A percentile compares a stretch with the other conserved stretches of the same genome.
Evolutionary conservation across 108 stramenopile species (phyloP).

Genomic region (Parietichytrium sp.): DNA sequence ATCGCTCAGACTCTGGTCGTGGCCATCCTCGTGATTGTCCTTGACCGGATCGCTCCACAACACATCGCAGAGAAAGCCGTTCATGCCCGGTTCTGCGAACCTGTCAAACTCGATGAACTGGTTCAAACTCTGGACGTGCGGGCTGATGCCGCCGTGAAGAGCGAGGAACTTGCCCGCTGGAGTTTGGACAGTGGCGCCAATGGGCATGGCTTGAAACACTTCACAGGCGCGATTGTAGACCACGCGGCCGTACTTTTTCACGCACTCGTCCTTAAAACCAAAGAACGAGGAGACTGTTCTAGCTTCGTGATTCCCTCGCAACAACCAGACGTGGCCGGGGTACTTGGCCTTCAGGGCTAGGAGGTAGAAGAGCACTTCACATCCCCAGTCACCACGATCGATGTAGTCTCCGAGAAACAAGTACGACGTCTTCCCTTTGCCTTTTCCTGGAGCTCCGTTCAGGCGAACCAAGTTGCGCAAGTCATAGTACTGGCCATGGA

Average conservation of each 20-base stretch:
- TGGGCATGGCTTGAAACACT: slow-evolving; percentile 56
- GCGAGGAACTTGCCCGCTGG: slow-evolving; percentile 50
- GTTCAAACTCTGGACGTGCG: slow-evolving; percentile 46
- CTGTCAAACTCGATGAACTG: slow-evolving; percentile 57
- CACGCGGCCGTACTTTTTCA: slow-evolving; percentile 57
- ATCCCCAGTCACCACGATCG: slow-evolving; percentile 57
- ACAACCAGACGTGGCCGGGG: slow-evolving; percentile 50
- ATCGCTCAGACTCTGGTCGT: slow-evolving; percentile 43
- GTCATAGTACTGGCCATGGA: slow-evolving; percentile 62
- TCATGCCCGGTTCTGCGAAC: slow-evolving; percentile 57
- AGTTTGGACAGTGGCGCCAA: slow-evolving; percentile 54
- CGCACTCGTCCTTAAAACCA: slow-evolving; percentile 64
- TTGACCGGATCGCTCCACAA: slow-evolving; percentile 60
- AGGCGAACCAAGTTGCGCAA: slow-evolving; percentile 52
- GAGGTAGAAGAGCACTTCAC: slow-evolving; percentile 54
- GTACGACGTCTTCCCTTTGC: slow-evolving; percentile 60
- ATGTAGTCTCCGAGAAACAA: slow-evolving; percentile 68
- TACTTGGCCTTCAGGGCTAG: slow-evolving; percentile 55
- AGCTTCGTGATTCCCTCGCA: slow-evolving; percentile 55
- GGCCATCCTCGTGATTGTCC: slow-evolving; percentile 49
- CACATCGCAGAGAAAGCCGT: slow-evolving; percentile 57
- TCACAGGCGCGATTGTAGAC: slow-evolving; percentile 59
- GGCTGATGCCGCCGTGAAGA: slow-evolving; percentile 54
- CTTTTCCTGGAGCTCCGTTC: slow-evolving; percentile 26
- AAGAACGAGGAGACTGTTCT: slow-evolving; percentile 58